These are phyloP conservation scores for Licmophora abbreviata DNA, from an alignment of 108 stramenopile species.

Conservation along the genomic window DNA sequence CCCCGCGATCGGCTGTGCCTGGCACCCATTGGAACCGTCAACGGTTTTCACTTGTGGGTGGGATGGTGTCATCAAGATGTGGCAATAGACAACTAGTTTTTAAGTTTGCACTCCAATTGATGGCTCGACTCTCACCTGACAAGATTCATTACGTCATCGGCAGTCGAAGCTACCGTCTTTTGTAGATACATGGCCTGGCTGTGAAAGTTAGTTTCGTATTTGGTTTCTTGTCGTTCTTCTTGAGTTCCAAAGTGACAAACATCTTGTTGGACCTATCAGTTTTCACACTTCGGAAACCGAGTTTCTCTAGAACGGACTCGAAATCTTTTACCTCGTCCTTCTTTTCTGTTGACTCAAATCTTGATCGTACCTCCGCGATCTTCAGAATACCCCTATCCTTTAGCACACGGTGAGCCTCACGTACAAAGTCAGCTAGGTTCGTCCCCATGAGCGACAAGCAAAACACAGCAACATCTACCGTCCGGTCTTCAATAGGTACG, in stretches of 20 bases:
- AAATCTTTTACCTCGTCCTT: conserved; percentile 47
- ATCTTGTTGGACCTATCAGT: conserved; percentile 87
- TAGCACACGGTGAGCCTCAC: conserved; percentile 90
- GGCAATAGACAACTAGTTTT: conserved; percentile 77
- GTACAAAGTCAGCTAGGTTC: conserved; percentile 87
- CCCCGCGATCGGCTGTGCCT: conserved; percentile 87
- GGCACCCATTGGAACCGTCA: conserved; percentile 95
- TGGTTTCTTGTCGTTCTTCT: conserved; percentile 63
- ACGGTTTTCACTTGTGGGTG: conserved; percentile 94
- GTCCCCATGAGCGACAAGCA: conserved; percentile 98
- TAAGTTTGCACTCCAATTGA: too few species aligned
- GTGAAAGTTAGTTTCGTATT: conserved; percentile 47
- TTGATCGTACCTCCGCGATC: conserved; percentile 92
- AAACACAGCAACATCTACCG: conserved; percentile 92
- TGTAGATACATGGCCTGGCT: conserved; percentile 87
- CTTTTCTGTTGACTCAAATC: conserved; percentile 70
- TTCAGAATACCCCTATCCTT: conserved; percentile 74
- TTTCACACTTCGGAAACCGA: conserved; percentile 59
- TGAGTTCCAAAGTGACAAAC: conserved; percentile 84
- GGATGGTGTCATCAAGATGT: conserved; percentile 98
- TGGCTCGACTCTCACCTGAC: too few species aligned
- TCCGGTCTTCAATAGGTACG: conserved; percentile 77
- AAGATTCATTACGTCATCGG: too few species aligned
- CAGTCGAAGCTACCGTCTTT: conserved; percentile 77
- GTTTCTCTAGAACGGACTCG: conserved; percentile 50